Evolutionary conservation across 495 filamentous ascomycete species (phyloP).

Genomic region (Aspergillus bertholletiae): DNA sequence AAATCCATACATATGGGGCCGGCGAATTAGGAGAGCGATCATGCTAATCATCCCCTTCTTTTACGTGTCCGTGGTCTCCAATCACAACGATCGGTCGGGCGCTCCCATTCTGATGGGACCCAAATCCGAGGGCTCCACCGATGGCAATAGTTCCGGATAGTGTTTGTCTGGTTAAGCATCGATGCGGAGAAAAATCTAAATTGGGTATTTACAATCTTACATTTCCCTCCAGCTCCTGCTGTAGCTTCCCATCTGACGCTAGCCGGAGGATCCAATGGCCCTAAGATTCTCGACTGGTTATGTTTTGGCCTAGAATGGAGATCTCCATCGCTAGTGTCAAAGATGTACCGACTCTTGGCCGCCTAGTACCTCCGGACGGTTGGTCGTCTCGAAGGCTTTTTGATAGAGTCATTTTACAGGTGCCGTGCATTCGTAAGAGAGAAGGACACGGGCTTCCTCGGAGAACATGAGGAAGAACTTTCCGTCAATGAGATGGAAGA

Average conservation of each 20-base stretch:
- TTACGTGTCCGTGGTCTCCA: conserved; percentile 2
- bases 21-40: conserved; percentile 7
- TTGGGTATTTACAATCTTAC: background rate
- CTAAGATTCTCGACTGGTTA: background rate
- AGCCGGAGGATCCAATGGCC: background rate
- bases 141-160: conserved; percentile 18
- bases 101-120: background rate
- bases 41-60: conserved; percentile 11
- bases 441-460: background rate
- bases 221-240: too few relatives aligned
- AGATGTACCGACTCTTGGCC: background rate
- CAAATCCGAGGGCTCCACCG: conserved; percentile 14
- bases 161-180: conserved; percentile 13
- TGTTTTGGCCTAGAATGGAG: background rate
- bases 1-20: background rate
- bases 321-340: background rate
- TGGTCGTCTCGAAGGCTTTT: background rate
- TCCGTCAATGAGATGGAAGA: background rate
- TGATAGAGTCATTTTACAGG: background rate
- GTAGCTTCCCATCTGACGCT: background rate
- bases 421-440: background rate
- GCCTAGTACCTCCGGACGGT: background rate
- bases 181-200: conserved; percentile 11
- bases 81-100: conserved; percentile 12
- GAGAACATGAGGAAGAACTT: background rate